These are phyloP conservation scores for Pythium chondricola DNA, from an alignment of 352 stramenopile genomes.

Conservation along the genomic window DNA sequence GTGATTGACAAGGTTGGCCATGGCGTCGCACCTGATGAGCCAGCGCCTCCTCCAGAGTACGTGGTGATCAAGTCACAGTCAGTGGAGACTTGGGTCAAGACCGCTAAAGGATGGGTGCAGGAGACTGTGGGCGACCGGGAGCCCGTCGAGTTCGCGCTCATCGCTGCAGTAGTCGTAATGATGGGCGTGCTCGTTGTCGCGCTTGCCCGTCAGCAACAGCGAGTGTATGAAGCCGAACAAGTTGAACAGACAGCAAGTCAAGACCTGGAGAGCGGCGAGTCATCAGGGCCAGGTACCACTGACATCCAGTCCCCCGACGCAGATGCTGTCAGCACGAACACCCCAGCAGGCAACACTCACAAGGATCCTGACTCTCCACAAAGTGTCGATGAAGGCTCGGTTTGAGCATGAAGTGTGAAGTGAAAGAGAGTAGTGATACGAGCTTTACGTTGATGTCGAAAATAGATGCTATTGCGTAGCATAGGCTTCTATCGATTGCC, in stretches of 20 bases:
- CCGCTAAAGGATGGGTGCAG: not conserved
- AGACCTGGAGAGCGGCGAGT: slow-evolving; percentile 1
- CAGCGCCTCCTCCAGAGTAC: slow-evolving; percentile 3
- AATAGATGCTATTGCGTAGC: too few relatives aligned
- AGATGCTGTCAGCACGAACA: too few relatives aligned
- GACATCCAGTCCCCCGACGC: too few relatives aligned
- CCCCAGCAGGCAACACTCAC: too few relatives aligned
- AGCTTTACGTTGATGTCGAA: too few relatives aligned
- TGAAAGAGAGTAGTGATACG: too few relatives aligned
- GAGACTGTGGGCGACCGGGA: slow-evolving; percentile 1
- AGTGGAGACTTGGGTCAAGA: not conserved
- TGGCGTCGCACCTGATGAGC: slow-evolving; percentile 15
- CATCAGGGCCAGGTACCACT: not conserved
- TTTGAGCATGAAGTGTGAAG: slow-evolving; percentile 7
- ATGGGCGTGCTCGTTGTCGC: slow-evolving; percentile 14
- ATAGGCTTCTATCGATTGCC: too few relatives aligned
- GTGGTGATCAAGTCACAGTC: not conserved
- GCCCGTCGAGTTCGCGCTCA: slow-evolving; percentile 9
- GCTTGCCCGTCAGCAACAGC: slow-evolving; percentile 15
- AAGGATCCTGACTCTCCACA: too few relatives aligned
- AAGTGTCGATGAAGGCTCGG: slow-evolving; percentile 13
- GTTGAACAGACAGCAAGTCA: not conserved
- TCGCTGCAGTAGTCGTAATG: slow-evolving; percentile 6
- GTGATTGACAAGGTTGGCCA: slow-evolving; percentile 19
- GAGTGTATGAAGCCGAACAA: slow-evolving; percentile 11